A percentile compares a stretch with the other conserved stretches of the same genome.
Evolutionary conservation across 2,329 filamentous ascomycete species (phyloP).

Genomic region (Diplodia seriata): DNA sequence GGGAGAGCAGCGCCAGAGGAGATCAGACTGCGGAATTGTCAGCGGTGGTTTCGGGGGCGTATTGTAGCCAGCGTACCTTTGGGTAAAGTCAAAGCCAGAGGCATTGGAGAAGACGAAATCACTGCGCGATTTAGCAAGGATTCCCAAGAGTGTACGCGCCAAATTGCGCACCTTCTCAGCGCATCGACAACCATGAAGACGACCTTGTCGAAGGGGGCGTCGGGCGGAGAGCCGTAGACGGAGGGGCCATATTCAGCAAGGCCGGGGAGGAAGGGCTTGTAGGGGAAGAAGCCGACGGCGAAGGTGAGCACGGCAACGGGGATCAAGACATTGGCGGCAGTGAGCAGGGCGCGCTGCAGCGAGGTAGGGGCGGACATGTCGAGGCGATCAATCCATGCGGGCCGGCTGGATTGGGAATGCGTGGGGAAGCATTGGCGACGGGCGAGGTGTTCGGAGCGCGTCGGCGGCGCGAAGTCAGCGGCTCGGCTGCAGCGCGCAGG

Average conservation of each 20-base stretch:
- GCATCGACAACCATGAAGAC: conserved; percentile 99
- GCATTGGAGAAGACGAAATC: conserved; percentile 87
- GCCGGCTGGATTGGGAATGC: conserved; percentile 21
- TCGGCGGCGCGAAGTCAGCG: conserved; percentile 22
- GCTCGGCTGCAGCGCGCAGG: not conserved
- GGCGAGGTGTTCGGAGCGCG: conserved; percentile 20
- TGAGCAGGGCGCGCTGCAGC: conserved; percentile 51
- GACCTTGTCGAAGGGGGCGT: conserved; percentile 82
- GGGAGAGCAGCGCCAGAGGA: conserved; percentile 82
- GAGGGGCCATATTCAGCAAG: conserved; percentile 72
- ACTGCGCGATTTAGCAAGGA: conserved; percentile 55
- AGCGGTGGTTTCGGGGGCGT: conserved; percentile 27
- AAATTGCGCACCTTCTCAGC: conserved; percentile 72
- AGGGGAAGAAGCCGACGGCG: conserved; percentile 93
- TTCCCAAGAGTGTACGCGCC: no score
- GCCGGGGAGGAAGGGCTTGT: conserved; percentile 91
- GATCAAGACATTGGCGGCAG: conserved; percentile 77
- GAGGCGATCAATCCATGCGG: conserved; percentile 28
- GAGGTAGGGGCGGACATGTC: conserved; percentile 15
- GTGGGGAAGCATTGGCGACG: conserved; percentile 22
- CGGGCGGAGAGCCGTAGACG: conserved; percentile 62
- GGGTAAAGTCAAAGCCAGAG: conserved; percentile 87
- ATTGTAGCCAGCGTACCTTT: conserved; percentile 66
- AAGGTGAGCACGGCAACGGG: conserved; percentile 73
- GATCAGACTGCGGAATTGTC: conserved; percentile 71